phyloP scores from a whole-genome alignment of 2,329 filamentous ascomycete genomes.

The Talaromyces sp. region DNA sequence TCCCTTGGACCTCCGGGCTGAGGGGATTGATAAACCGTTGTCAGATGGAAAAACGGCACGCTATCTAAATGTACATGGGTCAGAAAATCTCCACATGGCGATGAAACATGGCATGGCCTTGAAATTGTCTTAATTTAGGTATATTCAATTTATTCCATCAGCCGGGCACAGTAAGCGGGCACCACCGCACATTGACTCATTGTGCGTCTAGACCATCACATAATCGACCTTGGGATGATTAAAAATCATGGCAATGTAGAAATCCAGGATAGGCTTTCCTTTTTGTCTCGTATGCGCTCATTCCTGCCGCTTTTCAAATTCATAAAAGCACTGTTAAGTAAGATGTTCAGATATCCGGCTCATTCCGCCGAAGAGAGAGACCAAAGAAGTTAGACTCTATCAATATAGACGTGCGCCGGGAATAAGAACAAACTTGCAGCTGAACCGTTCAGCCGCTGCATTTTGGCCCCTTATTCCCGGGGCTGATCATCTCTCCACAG shows the following conservation, averaged over 20 bases:
- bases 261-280: no score
- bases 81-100: not conserved
- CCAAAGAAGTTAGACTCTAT: not conserved
- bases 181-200: not conserved
- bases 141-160: not conserved
- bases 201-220: not conserved
- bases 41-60: not conserved
- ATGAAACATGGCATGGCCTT: not conserved
- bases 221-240: not conserved
- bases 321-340: not conserved
- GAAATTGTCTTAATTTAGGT: not conserved
- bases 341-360: not conserved
- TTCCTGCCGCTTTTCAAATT: no score
- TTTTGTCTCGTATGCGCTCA: no score
- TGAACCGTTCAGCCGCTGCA: not conserved
- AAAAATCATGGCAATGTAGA: not conserved
- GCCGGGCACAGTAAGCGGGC: not conserved
- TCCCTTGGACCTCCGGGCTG: no score
- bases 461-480: not conserved
- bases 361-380: not conserved
- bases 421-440: conserved; percentile 3
- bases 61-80: not conserved
- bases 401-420: not conserved
- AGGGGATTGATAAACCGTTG: no score
- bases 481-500: not conserved